Conservation (phyloP, 208 protist genomes). For the Phytomonas sp. region DNA sequence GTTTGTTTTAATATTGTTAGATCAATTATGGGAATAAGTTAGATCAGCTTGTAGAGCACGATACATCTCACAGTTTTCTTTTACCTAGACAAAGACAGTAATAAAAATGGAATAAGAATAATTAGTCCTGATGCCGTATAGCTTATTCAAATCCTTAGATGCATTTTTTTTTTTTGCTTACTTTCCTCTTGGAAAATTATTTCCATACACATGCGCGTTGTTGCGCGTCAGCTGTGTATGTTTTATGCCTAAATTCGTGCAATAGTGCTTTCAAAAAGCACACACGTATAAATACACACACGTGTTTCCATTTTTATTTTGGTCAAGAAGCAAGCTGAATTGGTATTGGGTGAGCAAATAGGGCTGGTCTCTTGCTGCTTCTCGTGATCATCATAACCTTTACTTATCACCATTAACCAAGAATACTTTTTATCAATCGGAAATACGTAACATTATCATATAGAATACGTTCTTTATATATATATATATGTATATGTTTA, state of each 20-base stretch:
- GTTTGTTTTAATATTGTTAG: neutral
- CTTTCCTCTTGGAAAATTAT: neutral
- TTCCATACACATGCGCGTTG: neutral
- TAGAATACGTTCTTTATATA: neutral
- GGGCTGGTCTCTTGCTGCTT: neutral
- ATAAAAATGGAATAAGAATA: neutral
- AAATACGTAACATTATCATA: neutral
- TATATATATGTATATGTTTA: too few relatives aligned
- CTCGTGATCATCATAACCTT: neutral
- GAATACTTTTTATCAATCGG: neutral
- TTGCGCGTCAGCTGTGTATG: neutral
- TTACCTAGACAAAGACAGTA: neutral
- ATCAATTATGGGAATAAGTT: neutral
- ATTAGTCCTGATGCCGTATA: neutral
- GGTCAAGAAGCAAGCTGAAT: neutral
- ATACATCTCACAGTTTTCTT: neutral
- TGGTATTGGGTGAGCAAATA: neutral
- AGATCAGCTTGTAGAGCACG: neutral
- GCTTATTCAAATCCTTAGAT: neutral
- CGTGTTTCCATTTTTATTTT: conserved; percentile 3
- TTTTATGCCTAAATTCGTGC: neutral
- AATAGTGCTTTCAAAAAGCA: neutral
- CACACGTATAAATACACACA: neutral
- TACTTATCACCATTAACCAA: neutral
- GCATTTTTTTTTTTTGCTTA: neutral